Evolutionary conservation across 2,329 filamentous ascomycete species (phyloP).

Genomic region (Geosmithia putterillii): DNA sequence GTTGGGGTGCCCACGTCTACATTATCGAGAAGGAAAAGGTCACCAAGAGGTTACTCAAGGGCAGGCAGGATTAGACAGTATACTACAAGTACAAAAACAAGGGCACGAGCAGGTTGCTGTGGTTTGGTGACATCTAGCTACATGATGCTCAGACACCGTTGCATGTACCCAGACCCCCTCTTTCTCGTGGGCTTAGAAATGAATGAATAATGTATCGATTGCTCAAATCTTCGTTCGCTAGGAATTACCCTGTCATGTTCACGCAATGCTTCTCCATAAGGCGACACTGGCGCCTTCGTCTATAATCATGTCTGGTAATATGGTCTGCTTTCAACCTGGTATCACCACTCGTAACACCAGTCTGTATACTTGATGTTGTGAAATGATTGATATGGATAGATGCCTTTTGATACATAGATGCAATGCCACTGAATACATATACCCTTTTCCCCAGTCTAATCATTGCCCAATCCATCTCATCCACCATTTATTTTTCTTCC

Average conservation of each 20-base stretch:
- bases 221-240: neutral
- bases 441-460: slow-evolving; percentile 8
- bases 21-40: slow-evolving; percentile 99
- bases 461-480: neutral
- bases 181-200: neutral
- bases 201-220: neutral
- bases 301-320: too few relatives aligned
- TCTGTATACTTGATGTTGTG: neutral
- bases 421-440: slow-evolving; percentile 5
- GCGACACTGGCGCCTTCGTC: too few relatives aligned
- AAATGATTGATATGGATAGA: slow-evolving; percentile 1
- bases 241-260: too few relatives aligned
- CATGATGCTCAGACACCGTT: neutral
- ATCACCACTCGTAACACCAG: too few relatives aligned
- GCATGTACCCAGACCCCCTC: neutral
- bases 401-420: slow-evolving; percentile 4
- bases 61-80: slow-evolving; percentile 80
- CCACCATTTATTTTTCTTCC: neutral
- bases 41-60: slow-evolving; percentile 96
- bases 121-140: neutral
- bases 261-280: too few relatives aligned
- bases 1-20: slow-evolving; percentile 98
- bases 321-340: too few relatives aligned
- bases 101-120: neutral
- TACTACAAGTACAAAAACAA: slow-evolving; percentile 1